Evolutionary conservation across 1,284 basidiomycete genomes (phyloP).

Genomic region (Apiotrichum laibachii): DNA sequence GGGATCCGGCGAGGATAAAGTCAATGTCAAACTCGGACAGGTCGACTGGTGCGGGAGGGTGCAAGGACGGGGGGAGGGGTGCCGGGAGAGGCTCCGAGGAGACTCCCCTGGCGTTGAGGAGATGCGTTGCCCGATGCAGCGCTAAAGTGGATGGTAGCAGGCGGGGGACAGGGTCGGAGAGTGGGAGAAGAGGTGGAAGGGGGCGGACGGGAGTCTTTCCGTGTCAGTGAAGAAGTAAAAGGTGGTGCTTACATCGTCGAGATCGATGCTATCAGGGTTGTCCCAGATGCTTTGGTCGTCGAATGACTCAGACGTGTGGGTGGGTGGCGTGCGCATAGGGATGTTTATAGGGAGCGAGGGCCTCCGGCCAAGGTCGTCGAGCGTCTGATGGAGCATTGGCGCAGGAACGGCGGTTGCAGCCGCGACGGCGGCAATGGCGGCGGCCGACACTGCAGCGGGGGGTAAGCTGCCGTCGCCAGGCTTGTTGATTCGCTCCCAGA

Average conservation of each 20-base stretch:
- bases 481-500: slow-evolving; percentile 40
- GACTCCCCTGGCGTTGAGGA: slow-evolving; percentile 46
- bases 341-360: slow-evolving; percentile 21
- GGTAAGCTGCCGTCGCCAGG: background rate
- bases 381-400: background rate
- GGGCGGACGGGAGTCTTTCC: slow-evolving; percentile 30
- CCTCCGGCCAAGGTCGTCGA: slow-evolving; percentile 7
- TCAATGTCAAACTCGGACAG: slow-evolving; percentile 54
- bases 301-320: background rate
- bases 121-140: slow-evolving; percentile 48
- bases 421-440: background rate
- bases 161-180: slow-evolving; percentile 51
- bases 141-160: slow-evolving; percentile 49
- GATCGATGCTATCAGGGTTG: slow-evolving; percentile 15
- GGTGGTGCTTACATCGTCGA: slow-evolving; percentile 4
- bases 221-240: background rate
- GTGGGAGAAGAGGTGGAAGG: slow-evolving; percentile 47
- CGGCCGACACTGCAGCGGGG: background rate
- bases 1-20: slow-evolving; percentile 52
- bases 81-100: slow-evolving; percentile 49
- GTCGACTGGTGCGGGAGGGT: slow-evolving; percentile 50
- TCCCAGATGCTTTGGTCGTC: slow-evolving; percentile 22
- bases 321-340: slow-evolving; percentile 10
- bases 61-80: slow-evolving; percentile 47
- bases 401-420: background rate